Base-by-base conservation (phyloP, 2,329 filamentous ascomycete species). In the Davidsoniella neocaledoniae region DNA sequence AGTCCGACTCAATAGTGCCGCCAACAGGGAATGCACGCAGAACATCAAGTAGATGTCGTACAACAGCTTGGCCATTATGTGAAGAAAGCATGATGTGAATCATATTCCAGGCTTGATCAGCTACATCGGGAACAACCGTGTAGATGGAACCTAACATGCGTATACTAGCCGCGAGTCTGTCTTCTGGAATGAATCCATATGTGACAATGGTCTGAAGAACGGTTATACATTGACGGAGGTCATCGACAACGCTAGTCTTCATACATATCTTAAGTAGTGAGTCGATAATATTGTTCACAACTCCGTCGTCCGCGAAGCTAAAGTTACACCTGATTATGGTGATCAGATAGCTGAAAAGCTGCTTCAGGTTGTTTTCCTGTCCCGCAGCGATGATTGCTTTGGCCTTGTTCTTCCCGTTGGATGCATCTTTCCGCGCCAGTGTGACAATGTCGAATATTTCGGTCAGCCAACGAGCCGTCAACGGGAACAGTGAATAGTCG, bases 271-370 rank as follows among this genome's bases (percentile, higher is more conserved):
- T 64, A 43, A 86, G 68, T 7, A 84, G 64, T 10, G 71, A 71
- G 51, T 76, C 70, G 51, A 88, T 74, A 48, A 87, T 64, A 3
- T 68, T 67, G 47, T 71, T 71, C 17, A 83, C 69, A 43, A 80
- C 74, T 29, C 70, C 63, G 55, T 83, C 79, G 55, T 73, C 72
- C 21, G 81, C 77, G 29, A 77, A 71, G 56, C 79, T 81, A 61
- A 79, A 82, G 60, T 81, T 85, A 67, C 84, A 87, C 59, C 84
- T 86, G 65, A 84, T 77, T 49, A 85, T 70, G 54, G 83, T 77
- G 51, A 73, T 71, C 49, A 82, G 56, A 55, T 79, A 83, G 10
- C 67, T 63, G 58, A 86, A 86, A 2, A 86, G 63, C 44, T 74
- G 71, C 2, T 72, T 66, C 48, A 87, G 67, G 57, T 77, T 79